Conservation (phyloP, 2,329 filamentous ascomycete species). For the Alternaria arborescens region DNA sequence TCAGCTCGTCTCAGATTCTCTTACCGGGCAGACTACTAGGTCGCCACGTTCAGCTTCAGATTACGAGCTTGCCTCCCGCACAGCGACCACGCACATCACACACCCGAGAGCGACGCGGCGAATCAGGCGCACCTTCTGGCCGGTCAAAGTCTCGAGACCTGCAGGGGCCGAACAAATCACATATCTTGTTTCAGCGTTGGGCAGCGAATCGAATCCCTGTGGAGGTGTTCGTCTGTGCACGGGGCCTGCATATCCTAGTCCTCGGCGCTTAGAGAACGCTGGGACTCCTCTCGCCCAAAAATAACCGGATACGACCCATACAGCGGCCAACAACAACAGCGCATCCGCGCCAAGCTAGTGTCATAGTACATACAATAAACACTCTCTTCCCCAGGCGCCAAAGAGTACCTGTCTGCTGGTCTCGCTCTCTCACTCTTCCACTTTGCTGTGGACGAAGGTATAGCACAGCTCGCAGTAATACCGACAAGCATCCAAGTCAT, state of each 20-base stretch:
- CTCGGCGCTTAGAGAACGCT: slow-evolving; percentile 45
- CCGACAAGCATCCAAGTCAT: slow-evolving; percentile 38
- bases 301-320: slow-evolving; percentile 36
- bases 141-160: slow-evolving; percentile 34
- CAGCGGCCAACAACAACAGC: slow-evolving; percentile 46
- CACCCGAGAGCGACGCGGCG: slow-evolving; percentile 28
- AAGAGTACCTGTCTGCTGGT: slow-evolving; percentile 36
- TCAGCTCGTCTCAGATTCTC: slow-evolving; percentile 40
- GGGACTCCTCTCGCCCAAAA: slow-evolving; percentile 37
- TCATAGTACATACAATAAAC: slow-evolving; percentile 45
- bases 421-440: slow-evolving; percentile 38
- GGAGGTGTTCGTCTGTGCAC: slow-evolving; percentile 29
- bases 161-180: slow-evolving; percentile 51
- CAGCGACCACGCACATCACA: slow-evolving; percentile 37
- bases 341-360: slow-evolving; percentile 38
- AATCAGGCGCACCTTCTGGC: slow-evolving; percentile 35
- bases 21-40: slow-evolving; percentile 30
- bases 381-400: slow-evolving; percentile 37
- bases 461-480: slow-evolving; percentile 31
- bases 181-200: slow-evolving; percentile 43
- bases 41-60: slow-evolving; percentile 36
- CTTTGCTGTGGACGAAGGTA: slow-evolving; percentile 40
- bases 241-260: slow-evolving; percentile 25
- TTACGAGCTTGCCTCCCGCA: slow-evolving; percentile 36
- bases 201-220: slow-evolving; percentile 30